phyloP scores from a whole-genome alignment of 495 filamentous ascomycete species.

The Collariella sp. region DNA sequence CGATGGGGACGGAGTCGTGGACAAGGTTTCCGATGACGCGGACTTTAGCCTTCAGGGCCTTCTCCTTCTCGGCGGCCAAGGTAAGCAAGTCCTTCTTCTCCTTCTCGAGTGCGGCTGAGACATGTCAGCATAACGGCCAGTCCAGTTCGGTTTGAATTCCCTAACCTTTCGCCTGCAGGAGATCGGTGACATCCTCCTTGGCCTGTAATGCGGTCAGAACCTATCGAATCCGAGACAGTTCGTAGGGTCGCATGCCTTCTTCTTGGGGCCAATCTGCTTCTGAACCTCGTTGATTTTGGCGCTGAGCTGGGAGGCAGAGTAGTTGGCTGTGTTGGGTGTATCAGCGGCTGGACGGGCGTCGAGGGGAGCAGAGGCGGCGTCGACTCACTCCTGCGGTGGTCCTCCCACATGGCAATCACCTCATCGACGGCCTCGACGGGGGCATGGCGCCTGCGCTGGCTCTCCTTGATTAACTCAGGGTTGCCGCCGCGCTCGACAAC shows the following conservation, averaged over 20 bases:
- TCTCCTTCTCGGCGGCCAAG: constrained; percentile 63
- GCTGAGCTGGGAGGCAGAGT: constrained; percentile 68
- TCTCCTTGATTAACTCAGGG: constrained; percentile 80
- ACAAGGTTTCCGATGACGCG: constrained; percentile 89
- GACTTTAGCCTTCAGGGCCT: constrained; percentile 58
- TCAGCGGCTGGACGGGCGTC: background rate
- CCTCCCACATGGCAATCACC: constrained; percentile 78
- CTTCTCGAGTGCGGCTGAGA: constrained; percentile 55
- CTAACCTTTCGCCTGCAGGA: constrained; percentile 60
- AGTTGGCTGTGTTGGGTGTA: constrained; percentile 37
- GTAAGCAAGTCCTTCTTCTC: constrained; percentile 72
- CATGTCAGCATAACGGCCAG: constrained; percentile 1
- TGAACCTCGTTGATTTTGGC: constrained; percentile 78
- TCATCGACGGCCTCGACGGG: constrained; percentile 80
- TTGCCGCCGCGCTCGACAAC: constrained; percentile 80
- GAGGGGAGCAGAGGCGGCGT: background rate
- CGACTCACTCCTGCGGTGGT: constrained; percentile 65
- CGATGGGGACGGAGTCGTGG: constrained; percentile 84
- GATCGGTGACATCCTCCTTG: constrained; percentile 80
- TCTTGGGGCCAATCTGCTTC: constrained; percentile 84
- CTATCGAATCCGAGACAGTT: background rate
- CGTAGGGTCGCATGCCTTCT: constrained; percentile 56
- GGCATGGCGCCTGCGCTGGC: constrained; percentile 71
- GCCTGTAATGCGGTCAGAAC: constrained; percentile 41
- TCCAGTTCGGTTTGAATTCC: background rate